These are phyloP conservation scores for Oldenlandia corymbosa DNA, from an alignment of 257 asterid genomes.

Conservation along the genomic window DNA sequence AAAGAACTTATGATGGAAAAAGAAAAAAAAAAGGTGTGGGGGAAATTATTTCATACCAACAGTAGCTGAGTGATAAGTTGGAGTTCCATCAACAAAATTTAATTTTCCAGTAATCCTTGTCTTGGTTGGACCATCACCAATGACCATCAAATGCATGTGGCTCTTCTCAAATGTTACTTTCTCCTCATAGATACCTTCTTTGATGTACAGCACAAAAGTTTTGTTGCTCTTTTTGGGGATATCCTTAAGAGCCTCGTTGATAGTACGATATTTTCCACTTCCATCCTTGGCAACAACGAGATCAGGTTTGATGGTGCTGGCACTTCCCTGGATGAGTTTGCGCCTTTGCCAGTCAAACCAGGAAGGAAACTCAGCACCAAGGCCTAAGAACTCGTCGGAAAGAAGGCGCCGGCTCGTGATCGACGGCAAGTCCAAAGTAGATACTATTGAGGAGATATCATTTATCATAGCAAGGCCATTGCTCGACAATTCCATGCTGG, in stretches of 20 bases:
- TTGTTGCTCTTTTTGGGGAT: conserved; percentile 28
- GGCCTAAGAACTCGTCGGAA: conserved; percentile 26
- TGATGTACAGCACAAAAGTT: conserved; percentile 43
- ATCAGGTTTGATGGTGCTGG: conserved; percentile 20
- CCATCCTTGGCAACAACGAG: conserved; percentile 60
- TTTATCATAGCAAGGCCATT: conserved; percentile 85
- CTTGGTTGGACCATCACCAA: conserved; percentile 63
- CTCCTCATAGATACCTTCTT: conserved; percentile 51
- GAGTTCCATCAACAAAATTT: conserved; percentile 39
- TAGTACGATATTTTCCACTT: conserved; percentile 38
- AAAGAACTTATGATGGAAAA: not conserved
- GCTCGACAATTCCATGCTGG: conserved; percentile 61
- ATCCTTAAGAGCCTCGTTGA: conserved; percentile 44
- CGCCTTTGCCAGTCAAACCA: conserved; percentile 40
- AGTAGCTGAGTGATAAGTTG: conserved; percentile 45
- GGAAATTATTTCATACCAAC: too few species aligned
- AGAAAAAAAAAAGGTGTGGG: conserved; percentile 2
- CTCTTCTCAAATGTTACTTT: conserved; percentile 24
- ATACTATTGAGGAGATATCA: conserved; percentile 43
- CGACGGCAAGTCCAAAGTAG: conserved; percentile 34
- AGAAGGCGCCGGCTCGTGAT: conserved; percentile 44
- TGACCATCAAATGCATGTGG: conserved; percentile 28
- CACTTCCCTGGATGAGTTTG: conserved; percentile 21
- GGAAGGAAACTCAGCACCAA: conserved; percentile 25
- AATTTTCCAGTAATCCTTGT: conserved; percentile 45